phyloP scores from a whole-genome alignment of 768 basidiomycete species.

The Coprinopsis strossmayeri region DNA sequence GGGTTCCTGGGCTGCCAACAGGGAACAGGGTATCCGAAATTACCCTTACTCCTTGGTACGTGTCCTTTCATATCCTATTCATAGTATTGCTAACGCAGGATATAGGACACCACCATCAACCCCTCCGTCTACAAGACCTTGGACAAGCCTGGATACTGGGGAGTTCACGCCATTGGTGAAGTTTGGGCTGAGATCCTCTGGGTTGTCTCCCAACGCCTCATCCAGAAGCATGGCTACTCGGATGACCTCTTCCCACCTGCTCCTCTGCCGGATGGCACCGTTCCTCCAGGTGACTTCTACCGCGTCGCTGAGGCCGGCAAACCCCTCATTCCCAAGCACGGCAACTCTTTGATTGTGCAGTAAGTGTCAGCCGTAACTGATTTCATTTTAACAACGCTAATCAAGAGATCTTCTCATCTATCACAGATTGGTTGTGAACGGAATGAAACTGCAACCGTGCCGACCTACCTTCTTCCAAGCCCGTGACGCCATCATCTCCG shows the following conservation, averaged over 20 bases:
- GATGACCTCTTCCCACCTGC: slow-evolving; percentile 77
- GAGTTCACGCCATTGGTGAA: slow-evolving; percentile 87
- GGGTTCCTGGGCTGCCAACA: slow-evolving; percentile 94
- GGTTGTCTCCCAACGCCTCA: slow-evolving; percentile 68
- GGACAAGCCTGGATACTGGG: slow-evolving; percentile 91
- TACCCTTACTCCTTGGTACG: slow-evolving; percentile 67
- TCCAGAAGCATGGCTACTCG: slow-evolving; percentile 77
- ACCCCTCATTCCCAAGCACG: slow-evolving; percentile 80
- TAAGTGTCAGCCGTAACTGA: no score
- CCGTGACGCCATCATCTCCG: slow-evolving; percentile 84
- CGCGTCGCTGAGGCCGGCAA: slow-evolving; percentile 38
- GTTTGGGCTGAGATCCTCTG: slow-evolving; percentile 94
- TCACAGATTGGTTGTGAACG: slow-evolving; percentile 84
- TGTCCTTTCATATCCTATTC: slow-evolving; percentile 12
- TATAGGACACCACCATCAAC: slow-evolving; percentile 60
- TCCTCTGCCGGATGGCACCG: slow-evolving; percentile 53
- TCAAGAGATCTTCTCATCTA: no score
- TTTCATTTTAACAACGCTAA: no score
- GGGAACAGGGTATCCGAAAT: slow-evolving; percentile 72
- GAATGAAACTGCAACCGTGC: slow-evolving; percentile 94
- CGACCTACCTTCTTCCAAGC: slow-evolving; percentile 87
- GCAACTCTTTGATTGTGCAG: slow-evolving; percentile 81
- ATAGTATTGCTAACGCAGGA: neutral
- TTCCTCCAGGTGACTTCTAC: slow-evolving; percentile 76
- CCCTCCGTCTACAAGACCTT: slow-evolving; percentile 93